Evolutionary conservation across 192 early-diverging fungal genomes (phyloP).

Genomic region (Funneliformis mosseae): DNA sequence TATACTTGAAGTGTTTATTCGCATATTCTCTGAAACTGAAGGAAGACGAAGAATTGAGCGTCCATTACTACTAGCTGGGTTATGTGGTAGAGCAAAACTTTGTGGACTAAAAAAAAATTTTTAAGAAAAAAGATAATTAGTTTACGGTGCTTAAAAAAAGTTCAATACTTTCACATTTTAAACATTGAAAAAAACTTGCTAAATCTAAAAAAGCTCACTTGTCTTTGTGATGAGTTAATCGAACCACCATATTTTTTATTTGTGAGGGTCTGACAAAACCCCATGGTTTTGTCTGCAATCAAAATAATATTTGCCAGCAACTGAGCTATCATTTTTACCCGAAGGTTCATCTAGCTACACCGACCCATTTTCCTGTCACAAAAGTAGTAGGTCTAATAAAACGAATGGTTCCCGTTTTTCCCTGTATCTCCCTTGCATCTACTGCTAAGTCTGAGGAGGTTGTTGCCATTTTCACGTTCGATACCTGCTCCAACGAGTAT

Average conservation of each 20-base stretch:
- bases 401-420: conserved; percentile 60
- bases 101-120: neutral
- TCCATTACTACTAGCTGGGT: conserved; percentile 34
- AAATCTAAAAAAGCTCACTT: neutral
- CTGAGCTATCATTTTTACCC: conserved; percentile 81
- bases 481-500: too few relatives aligned
- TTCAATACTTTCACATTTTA: neutral
- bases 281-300: conserved; percentile 71
- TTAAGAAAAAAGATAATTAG: neutral
- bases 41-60: neutral
- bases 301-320: conserved; percentile 80
- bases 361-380: conserved; percentile 85
- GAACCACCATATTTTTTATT: conserved; percentile 42
- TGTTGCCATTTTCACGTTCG: conserved; percentile 5
- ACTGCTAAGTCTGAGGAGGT: neutral
- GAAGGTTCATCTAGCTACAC: conserved; percentile 75
- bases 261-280: conserved; percentile 73
- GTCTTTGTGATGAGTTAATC: neutral
- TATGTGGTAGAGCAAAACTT: conserved; percentile 39
- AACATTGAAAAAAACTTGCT: neutral
- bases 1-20: conserved; percentile 9
- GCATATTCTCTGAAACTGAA: conserved; percentile 5
- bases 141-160: neutral
- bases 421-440: conserved; percentile 24
- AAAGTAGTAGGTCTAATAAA: conserved; percentile 83